Evolutionary conservation across 805 yeast species (phyloP).

Genomic region (Dipodascus albidus): DNA sequence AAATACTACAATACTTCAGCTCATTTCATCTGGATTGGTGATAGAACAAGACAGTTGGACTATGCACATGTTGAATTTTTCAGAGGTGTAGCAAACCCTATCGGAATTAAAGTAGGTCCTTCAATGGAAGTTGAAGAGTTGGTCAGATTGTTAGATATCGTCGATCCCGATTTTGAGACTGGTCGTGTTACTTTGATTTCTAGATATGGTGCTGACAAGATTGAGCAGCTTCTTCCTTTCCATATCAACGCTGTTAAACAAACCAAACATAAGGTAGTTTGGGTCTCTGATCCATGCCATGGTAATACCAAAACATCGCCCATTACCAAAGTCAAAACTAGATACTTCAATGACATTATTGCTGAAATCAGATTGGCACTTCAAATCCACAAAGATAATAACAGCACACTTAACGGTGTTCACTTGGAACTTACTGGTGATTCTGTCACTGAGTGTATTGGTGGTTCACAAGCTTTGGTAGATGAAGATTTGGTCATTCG

Average conservation of each 20-base stretch:
- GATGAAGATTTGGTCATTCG: slow-evolving; percentile 29
- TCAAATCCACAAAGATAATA: slow-evolving; percentile 24
- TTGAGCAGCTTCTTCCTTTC: slow-evolving; percentile 25
- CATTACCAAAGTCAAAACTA: slow-evolving; percentile 28
- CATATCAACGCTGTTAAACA: slow-evolving; percentile 29
- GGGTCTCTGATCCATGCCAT: slow-evolving; percentile 36
- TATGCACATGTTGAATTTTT: slow-evolving; percentile 37
- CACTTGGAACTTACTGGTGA: slow-evolving; percentile 34
- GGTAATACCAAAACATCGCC: slow-evolving; percentile 33
- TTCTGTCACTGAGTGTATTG: slow-evolving; percentile 33
- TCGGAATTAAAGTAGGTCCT: slow-evolving; percentile 36
- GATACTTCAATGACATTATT: slow-evolving; percentile 33
- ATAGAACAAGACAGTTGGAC: slow-evolving; percentile 32
- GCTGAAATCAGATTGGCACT: slow-evolving; percentile 28
- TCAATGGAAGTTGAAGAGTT: slow-evolving; percentile 28
- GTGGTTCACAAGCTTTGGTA: slow-evolving; percentile 28
- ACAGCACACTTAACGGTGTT: slow-evolving; percentile 28
- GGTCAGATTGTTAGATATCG: slow-evolving; percentile 26
- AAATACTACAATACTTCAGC: slow-evolving; percentile 32
- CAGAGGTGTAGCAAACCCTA: slow-evolving; percentile 32
- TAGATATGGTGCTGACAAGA: slow-evolving; percentile 30
- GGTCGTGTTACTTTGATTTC: slow-evolving; percentile 33
- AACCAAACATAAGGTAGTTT: slow-evolving; percentile 30
- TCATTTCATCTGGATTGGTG: slow-evolving; percentile 35
- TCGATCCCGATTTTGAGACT: slow-evolving; percentile 27